Evolutionary conservation across 257 asterid species (phyloP).

Genomic region (Solanum ossicruentum): DNA sequence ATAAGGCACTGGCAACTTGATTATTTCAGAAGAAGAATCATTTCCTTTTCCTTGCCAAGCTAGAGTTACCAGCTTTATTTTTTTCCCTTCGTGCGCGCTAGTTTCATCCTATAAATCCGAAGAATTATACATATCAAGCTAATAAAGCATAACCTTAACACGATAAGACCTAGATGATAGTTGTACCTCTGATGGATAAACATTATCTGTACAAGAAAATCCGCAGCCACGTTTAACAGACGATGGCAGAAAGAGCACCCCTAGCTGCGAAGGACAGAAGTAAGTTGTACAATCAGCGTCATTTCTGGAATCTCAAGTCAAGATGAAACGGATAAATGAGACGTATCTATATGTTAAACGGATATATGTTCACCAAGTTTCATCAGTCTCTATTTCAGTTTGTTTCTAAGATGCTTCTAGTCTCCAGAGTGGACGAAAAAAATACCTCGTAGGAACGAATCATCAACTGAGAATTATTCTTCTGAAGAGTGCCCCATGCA

Average conservation of each 20-base stretch:
- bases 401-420: background rate
- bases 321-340: background rate
- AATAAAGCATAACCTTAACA: background rate
- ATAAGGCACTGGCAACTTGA: slow-evolving; percentile 73
- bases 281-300: background rate
- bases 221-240: slow-evolving; percentile 24
- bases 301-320: background rate
- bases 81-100: slow-evolving; percentile 23
- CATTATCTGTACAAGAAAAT: slow-evolving; percentile 66
- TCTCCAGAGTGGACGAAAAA: background rate
- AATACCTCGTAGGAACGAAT: slow-evolving; percentile 90
- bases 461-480: slow-evolving; percentile 92
- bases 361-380: background rate
- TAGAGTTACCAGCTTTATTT: slow-evolving; percentile 49
- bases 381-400: background rate
- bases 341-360: too few relatives aligned
- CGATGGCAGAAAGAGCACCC: slow-evolving; percentile 72
- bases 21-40: slow-evolving; percentile 27
- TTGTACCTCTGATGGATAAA: slow-evolving; percentile 23
- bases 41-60: slow-evolving; percentile 41
- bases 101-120: slow-evolving; percentile 18
- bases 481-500: slow-evolving; percentile 99
- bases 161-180: background rate
- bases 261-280: slow-evolving; percentile 41
- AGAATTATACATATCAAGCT: background rate